Conservation (phyloP, 2,329 filamentous ascomycete species). For the Plenodomus biglobosus region DNA sequence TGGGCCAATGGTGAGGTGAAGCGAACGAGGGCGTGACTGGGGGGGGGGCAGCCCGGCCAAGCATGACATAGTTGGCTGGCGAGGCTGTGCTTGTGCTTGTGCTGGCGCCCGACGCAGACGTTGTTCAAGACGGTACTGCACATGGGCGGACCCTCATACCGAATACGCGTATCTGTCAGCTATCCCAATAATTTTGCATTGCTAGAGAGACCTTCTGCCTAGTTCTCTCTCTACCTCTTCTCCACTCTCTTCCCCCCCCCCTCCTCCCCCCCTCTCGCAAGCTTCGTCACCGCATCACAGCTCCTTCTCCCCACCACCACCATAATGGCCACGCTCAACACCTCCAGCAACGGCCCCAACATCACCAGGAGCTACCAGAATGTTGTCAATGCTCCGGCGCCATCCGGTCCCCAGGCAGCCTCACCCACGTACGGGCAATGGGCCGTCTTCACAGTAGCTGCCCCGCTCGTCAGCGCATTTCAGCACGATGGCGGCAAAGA, state of each 20-base stretch:
- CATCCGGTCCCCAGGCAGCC: slow-evolving; percentile 59
- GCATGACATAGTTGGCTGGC: slow-evolving; percentile 14
- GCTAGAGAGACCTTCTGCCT: neutral
- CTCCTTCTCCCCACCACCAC: slow-evolving; percentile 34
- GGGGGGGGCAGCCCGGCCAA: slow-evolving; percentile 6
- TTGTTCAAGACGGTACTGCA: neutral
- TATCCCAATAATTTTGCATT: neutral
- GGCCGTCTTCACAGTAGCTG: slow-evolving; percentile 91
- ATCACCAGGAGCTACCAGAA: slow-evolving; percentile 63
- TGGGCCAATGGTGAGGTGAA: slow-evolving; percentile 10
- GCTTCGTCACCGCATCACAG: slow-evolving; percentile 7
- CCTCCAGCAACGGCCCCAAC: slow-evolving; percentile 56
- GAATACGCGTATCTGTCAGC: neutral
- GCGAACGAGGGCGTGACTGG: slow-evolving; percentile 9
- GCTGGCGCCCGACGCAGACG: neutral
- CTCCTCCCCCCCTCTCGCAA: slow-evolving; percentile 1
- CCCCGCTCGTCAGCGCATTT: slow-evolving; percentile 89
- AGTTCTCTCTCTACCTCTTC: slow-evolving; percentile 5
- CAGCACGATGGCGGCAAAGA: slow-evolving; percentile 84
- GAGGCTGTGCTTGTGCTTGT: neutral
- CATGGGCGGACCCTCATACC: neutral
- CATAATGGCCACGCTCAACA: slow-evolving; percentile 72
- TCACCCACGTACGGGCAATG: slow-evolving; percentile 88
- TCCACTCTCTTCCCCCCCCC: slow-evolving; percentile 2
- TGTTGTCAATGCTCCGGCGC: slow-evolving; percentile 62